Evolutionary conservation across 768 basidiomycete genomes (phyloP).

Genomic region (Mycena kentingensis): DNA sequence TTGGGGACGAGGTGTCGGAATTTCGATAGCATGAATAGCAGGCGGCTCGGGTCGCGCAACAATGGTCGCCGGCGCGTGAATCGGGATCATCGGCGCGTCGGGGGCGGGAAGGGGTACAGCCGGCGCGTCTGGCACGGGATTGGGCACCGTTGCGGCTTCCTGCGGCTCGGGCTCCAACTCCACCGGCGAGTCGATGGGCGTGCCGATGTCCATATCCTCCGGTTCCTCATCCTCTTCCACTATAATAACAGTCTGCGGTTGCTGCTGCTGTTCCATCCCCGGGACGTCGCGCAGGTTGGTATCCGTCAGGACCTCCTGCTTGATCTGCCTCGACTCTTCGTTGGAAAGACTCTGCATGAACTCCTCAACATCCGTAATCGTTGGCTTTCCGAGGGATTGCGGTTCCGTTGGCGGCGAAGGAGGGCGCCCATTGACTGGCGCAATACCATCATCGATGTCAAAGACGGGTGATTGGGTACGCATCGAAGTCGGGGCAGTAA

Average conservation of each 20-base stretch:
- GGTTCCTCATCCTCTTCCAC: constrained; percentile 20
- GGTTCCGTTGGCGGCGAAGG: no score
- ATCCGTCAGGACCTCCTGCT: constrained; percentile 22
- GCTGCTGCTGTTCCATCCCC: no score
- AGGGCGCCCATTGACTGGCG: no score
- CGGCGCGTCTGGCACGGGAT: background rate
- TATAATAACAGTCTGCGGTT: no score
- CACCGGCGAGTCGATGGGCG: constrained; percentile 16
- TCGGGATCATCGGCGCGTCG: no score
- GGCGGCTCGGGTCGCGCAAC: background rate
- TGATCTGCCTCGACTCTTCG: constrained; percentile 18
- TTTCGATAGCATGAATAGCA: background rate
- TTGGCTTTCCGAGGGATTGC: constrained; percentile 2
- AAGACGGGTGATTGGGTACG: no score
- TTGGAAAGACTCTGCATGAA: constrained; percentile 9
- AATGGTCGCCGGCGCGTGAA: background rate
- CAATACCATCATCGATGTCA: background rate
- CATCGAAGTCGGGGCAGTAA: no score
- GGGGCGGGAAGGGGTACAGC: no score
- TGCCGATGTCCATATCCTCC: constrained; percentile 24
- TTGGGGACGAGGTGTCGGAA: background rate
- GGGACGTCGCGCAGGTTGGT: no score
- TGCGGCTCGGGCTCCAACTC: constrained; percentile 16
- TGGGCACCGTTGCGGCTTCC: background rate
- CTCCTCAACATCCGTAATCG: background rate